These are phyloP conservation scores for Penstemon eatonii DNA, from an alignment of 257 asterid genomes.

Conservation along the genomic window DNA sequence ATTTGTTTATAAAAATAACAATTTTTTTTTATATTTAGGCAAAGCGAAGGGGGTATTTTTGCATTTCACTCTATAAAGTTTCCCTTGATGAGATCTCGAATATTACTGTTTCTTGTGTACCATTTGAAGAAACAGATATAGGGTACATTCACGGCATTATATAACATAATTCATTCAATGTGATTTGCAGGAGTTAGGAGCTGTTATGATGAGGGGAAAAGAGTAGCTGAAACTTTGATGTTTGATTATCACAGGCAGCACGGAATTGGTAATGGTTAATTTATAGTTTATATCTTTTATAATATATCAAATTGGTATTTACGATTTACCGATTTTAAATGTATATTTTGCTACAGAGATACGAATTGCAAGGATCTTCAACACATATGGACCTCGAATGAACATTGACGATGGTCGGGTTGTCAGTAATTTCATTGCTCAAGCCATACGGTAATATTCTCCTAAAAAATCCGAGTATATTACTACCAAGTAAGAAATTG, in stretches of 20 bases:
- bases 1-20: too few species aligned
- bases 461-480: not conserved
- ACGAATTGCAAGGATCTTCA: slow-evolving; percentile 67
- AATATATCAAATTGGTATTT: not conserved
- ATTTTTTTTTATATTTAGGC: too few species aligned
- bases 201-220: slow-evolving; percentile 91
- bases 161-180: not conserved
- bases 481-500: too few species aligned
- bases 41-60: too few species aligned
- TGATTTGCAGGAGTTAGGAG: slow-evolving; percentile 75
- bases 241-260: slow-evolving; percentile 96
- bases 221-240: slow-evolving; percentile 98
- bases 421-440: slow-evolving; percentile 94
- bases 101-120: not conserved
- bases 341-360: slow-evolving; percentile 52
- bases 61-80: too few species aligned
- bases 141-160: too few species aligned
- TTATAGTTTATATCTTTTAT: not conserved
- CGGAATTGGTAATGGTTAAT: slow-evolving; percentile 63
- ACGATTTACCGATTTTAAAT: slow-evolving; percentile 13
- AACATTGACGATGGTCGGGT: slow-evolving; percentile 77
- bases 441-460: slow-evolving; percentile 75
- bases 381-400: slow-evolving; percentile 72
- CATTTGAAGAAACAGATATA: not conserved
- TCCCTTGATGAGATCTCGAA: too few species aligned